A percentile compares a stretch with the other conserved stretches of the same genome.
Conservation (phyloP, 495 filamentous ascomycete species). For the Echria macrotheca region DNA sequence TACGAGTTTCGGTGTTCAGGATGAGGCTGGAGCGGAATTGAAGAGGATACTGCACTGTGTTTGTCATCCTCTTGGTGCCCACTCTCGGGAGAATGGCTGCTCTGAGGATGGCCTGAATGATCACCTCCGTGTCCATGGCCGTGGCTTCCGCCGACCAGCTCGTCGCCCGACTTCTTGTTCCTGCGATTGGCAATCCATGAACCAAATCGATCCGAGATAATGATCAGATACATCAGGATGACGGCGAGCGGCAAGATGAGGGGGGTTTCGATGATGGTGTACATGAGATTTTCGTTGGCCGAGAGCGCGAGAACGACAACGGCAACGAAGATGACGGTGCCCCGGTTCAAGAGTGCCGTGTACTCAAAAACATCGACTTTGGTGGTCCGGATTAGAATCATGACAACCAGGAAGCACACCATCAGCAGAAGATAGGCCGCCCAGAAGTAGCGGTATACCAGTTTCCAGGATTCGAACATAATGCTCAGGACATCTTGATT, state of each 20-base stretch:
- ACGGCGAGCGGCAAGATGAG: constrained; percentile 14
- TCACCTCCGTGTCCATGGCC: constrained; percentile 2
- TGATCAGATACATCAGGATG: constrained; percentile 12
- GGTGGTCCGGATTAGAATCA: constrained; percentile 19
- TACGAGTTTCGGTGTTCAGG: background rate
- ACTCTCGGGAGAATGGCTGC: background rate
- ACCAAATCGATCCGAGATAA: constrained; percentile 16
- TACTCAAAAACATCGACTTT: constrained; percentile 18
- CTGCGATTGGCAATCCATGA: constrained; percentile 15
- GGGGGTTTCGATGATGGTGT: constrained; percentile 12
- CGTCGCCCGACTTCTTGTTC: constrained; percentile 15
- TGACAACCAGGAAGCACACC: constrained; percentile 16
- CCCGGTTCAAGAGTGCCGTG: constrained; percentile 6
- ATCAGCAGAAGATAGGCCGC: constrained; percentile 12
- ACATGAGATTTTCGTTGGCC: constrained; percentile 12
- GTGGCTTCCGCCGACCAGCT: background rate
- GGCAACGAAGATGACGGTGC: constrained; percentile 4
- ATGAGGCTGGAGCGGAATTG: background rate
- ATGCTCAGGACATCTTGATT: constrained; percentile 9
- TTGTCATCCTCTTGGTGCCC: background rate
- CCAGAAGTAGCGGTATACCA: constrained; percentile 24
- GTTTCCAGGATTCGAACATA: constrained; percentile 22
- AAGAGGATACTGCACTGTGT: background rate
- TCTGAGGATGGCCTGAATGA: background rate
- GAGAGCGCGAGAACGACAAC: constrained; percentile 10